Evolutionary conservation across 2,329 filamentous ascomycete species (phyloP), one percentile per base, ranked within the genome.

Genomic region (Ceratocystis variospora): DNA sequence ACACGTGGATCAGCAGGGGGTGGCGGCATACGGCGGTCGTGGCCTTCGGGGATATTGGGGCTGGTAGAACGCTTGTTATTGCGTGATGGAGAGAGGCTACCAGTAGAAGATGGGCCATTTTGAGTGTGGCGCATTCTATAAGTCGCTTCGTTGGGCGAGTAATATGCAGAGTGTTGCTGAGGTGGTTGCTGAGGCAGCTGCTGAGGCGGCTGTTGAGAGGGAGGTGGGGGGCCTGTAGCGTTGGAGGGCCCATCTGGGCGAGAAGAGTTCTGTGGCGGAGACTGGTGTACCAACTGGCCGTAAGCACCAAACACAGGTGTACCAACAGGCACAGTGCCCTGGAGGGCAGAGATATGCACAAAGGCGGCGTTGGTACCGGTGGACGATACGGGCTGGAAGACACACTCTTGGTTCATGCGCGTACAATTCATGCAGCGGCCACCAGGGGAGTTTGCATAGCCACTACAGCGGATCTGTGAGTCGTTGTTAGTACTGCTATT

Each of bases 351-450:
- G 4, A 85, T 80, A 1, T 82, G 82, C 15, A 84, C 81, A 69
- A 84, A 84, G 0, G 82, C 81, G 0, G 81, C 82, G 4, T 80
- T 80, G 48, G 79, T 79, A 25, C 50, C 61, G 10, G 80, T 79
- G 0, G 79, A 81, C 3, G 80, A 83, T 0, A 84, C 82, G 0
- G 82, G 82, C 70, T 84, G 82, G 68, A 85, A 84, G 15, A 84
- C 78, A 68, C 82, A 85, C 68, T 85, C 82, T 70, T 84, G 83
- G 62, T 82, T 82, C 75, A 84, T 83, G 69, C 83, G 81, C 48
- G 82, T 81, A 70, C 82, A 85, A 70, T 84, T 85, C 65, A 81
- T 79, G 70, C 82, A 85, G 69, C 84, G 83, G 10, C 82, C 82
- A 22, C 82, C 82, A 0, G 80, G 79, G 0, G 80, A 81, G 68